Percentiles rank a stretch among this genome's conserved stretches.
Conservation (phyloP, 2,329 filamentous ascomycete species). For the Coniochaeta hoffmannii region DNA sequence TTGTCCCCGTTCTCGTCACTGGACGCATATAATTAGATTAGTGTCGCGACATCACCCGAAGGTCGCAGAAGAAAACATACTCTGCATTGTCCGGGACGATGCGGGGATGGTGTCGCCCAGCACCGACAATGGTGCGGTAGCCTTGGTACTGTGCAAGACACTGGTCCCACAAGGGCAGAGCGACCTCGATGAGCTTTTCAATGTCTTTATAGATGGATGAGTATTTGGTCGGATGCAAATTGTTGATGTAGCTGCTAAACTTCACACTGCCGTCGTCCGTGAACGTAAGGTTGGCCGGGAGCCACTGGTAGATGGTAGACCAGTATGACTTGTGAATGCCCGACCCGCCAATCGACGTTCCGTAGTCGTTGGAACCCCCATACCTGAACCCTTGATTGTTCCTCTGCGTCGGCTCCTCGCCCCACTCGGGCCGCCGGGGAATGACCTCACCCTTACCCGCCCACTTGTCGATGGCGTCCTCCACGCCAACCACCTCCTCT, state of each 20-base stretch:
- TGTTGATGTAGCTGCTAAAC: constrained; percentile 38
- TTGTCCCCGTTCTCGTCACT: constrained; percentile 2
- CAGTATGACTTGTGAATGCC: constrained; percentile 7
- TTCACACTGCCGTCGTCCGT: constrained; percentile 17
- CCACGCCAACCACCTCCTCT: constrained; percentile 21
- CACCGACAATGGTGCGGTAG: neutral
- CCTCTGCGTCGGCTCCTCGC: neutral
- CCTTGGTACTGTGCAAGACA: constrained; percentile 9
- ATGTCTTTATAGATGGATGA: constrained; percentile 24
- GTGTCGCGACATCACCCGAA: neutral
- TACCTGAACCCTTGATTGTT: neutral
- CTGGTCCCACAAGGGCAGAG: constrained; percentile 34
- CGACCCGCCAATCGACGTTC: neutral
- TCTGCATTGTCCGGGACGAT: neutral
- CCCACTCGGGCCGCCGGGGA: neutral
- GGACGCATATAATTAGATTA: neutral
- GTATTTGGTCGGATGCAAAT: constrained; percentile 29
- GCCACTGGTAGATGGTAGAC: constrained; percentile 23
- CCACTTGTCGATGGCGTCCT: constrained; percentile 16
- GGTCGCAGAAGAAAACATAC: constrained; percentile 2
- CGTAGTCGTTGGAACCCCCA: neutral
- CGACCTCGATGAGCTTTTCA: constrained; percentile 25
- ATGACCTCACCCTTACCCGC: constrained; percentile 16
- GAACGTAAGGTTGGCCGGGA: constrained; percentile 29
- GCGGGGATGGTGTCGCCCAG: constrained; percentile 1